These are phyloP conservation scores for Raphanus sativus DNA, from an alignment of 345 rosid genomes.

Conservation along the genomic window DNA sequence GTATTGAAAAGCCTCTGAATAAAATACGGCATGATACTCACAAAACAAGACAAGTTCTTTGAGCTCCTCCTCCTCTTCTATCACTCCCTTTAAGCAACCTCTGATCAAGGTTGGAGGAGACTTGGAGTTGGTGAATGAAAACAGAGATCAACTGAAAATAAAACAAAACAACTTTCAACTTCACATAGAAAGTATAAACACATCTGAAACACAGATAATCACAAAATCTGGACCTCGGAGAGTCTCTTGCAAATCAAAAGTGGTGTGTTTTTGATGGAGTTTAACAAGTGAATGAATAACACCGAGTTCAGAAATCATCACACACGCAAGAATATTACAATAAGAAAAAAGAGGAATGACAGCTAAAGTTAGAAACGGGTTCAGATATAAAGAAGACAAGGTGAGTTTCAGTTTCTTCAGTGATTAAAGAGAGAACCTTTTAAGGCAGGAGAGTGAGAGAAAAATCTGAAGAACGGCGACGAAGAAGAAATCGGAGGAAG, in stretches of 20 bases:
- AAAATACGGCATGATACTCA: conserved; percentile 63
- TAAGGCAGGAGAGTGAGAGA: conserved; percentile 37
- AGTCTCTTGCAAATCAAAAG: no score
- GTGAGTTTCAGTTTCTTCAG: background rate
- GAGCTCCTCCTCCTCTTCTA: background rate
- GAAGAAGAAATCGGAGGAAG: conserved; percentile 28
- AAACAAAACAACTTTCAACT: no score
- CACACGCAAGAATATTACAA: no score
- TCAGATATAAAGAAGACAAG: background rate
- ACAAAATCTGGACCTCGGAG: no score
- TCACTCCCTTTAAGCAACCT: conserved; percentile 14
- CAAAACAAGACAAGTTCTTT: background rate
- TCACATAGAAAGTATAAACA: no score
- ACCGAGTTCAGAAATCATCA: no score
- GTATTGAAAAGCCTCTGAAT: conserved; percentile 80
- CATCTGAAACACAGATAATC: no score
- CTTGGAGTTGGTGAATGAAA: background rate
- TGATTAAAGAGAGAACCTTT: conserved; percentile 20
- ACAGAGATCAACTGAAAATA: no score
- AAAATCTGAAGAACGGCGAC: conserved; percentile 38
- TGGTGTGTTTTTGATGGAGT: no score
- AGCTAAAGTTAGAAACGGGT: conserved; percentile 6
- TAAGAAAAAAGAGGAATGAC: background rate
- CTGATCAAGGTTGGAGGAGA: background rate
- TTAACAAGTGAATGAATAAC: no score